phyloP scores from a whole-genome alignment of 2,329 filamentous ascomycete genomes.

The Sporothrix humicola region DNA sequence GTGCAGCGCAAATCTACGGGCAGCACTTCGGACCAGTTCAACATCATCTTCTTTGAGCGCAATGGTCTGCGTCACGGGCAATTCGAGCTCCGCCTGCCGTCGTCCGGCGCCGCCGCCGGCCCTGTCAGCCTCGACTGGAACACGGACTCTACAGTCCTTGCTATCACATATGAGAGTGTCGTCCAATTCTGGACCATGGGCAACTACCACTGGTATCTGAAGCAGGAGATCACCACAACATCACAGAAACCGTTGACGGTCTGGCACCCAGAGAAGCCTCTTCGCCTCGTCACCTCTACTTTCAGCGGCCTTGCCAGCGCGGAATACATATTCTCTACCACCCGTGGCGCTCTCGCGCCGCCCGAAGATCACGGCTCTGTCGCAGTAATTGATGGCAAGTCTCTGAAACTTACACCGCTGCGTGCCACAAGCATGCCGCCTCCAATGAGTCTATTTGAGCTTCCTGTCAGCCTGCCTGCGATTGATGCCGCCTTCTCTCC shows the following conservation, averaged over 20 bases:
- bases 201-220: constrained; percentile 98
- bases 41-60: constrained; percentile 93
- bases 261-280: constrained; percentile 87
- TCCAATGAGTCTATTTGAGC: constrained; percentile 84
- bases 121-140: constrained; percentile 82
- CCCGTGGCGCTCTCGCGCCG: constrained; percentile 70
- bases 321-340: constrained; percentile 71
- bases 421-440: constrained; percentile 85
- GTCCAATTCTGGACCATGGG: constrained; percentile 96
- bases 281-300: constrained; percentile 67
- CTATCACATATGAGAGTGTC: constrained; percentile 73
- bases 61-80: constrained; percentile 97
- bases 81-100: constrained; percentile 71
- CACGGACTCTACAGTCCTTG: constrained; percentile 85
- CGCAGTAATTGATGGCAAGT: constrained; percentile 81
- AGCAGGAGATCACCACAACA: constrained; percentile 74
- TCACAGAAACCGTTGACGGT: constrained; percentile 47
- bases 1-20: constrained; percentile 63
- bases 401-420: constrained; percentile 83
- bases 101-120: constrained; percentile 43
- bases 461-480: constrained; percentile 65
- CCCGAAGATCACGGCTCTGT: constrained; percentile 81
- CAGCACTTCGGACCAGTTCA: constrained; percentile 53
- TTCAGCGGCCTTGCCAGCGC: constrained; percentile 58
- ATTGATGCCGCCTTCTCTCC: constrained; percentile 77